Evolutionary conservation across 352 stramenopile genomes (phyloP), one percentile per base, ranked within the genome.

Genomic region (Blastocystis sp.): DNA sequence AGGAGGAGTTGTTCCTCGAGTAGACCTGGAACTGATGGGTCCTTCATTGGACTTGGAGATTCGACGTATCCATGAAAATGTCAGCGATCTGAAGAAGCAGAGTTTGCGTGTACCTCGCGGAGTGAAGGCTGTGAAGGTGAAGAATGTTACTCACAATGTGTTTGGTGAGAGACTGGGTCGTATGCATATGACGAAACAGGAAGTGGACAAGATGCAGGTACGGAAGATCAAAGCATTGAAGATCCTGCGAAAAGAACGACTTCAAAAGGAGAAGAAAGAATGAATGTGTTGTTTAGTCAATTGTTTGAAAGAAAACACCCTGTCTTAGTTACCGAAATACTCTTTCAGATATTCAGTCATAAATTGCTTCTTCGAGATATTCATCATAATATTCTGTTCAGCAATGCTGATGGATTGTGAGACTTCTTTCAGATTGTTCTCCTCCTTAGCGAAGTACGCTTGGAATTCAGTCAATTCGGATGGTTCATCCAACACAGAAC

Each of bases 141-240:
- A 98, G 94, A 98, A 97, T 91, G 97, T 99, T 90, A 96, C 96
- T 91, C 97, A 97, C 87, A 98, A 98, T 90, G 92, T 97, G 66
- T 98, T 98, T 91, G 96, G 97, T 90, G 96, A 99, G 92, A 98
- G 97, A 90, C 92, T 99, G 87, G 97, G 96, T 89, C 94, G 95
- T 89, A 94, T 99, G 92, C 97, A 99, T 93, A 93, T 99, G 80
- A 95, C 98, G 58, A 95, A 94, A 90, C 96, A 98, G 92, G 95
- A 99, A 92, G 94, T 99, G 89, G 97, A 97, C 91, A 95, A 94
- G 89, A 97, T 97, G 93, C 93, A 97, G 90, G 95, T 95, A 87
- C 94, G 95, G 77, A 97, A 97, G 90, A 93, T 96, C 89, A 98
- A 98, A 92, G 96, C 96, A 33, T 92, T 98, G 35, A 91, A 91